phyloP scores from a whole-genome alignment of 352 stramenopile species.

The Saprolegnia parasitica region DNA sequence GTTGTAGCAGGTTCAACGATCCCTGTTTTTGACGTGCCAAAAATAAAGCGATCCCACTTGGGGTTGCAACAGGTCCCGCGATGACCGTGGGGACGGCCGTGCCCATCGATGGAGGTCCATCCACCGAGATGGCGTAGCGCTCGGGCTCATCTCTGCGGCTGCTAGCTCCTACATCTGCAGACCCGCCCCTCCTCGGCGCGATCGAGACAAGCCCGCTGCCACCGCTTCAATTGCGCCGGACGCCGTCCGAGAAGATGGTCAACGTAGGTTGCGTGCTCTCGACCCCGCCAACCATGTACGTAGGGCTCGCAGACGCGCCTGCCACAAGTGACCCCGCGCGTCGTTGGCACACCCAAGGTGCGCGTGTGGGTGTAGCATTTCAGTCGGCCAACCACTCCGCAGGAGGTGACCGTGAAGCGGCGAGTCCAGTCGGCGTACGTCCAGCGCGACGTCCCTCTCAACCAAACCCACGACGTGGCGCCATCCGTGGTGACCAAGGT shows the following conservation, averaged over 20 bases:
- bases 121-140: too few species aligned
- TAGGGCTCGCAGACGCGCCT: neutral
- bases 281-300: too few species aligned
- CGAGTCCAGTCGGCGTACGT: neutral
- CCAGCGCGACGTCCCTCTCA: neutral
- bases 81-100: too few species aligned
- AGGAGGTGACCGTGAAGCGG: neutral
- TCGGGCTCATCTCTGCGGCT: too few species aligned
- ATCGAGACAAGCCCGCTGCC: neutral
- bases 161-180: too few species aligned
- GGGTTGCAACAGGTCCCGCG: too few species aligned
- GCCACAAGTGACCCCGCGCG: neutral
- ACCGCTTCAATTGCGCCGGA: neutral
- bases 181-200: too few species aligned
- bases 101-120: too few species aligned
- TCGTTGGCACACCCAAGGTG: neutral
- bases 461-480: neutral
- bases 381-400: neutral
- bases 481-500: neutral
- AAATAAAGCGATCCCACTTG: too few species aligned
- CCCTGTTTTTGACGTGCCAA: too few species aligned
- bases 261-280: neutral
- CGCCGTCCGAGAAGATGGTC: neutral
- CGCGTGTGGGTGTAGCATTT: too few species aligned
- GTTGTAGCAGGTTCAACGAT: too few species aligned